Conservation (phyloP, 148 eudicot species). For the Suaeda aralocaspica region DNA sequence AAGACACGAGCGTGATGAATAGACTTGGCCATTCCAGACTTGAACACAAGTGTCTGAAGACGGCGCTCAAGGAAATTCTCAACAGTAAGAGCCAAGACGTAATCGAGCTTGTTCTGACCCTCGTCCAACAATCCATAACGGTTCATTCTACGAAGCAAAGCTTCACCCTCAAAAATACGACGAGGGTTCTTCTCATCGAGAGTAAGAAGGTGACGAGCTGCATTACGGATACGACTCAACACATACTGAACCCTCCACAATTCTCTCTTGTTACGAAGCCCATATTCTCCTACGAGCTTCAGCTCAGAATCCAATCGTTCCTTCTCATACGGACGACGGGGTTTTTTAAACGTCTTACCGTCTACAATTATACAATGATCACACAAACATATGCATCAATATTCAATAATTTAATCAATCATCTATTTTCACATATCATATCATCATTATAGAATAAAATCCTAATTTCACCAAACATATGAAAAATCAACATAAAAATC, state of each 20-base stretch:
- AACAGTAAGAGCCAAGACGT: conserved; percentile 57
- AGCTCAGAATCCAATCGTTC: conserved; percentile 62
- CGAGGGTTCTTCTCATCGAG: conserved; percentile 65
- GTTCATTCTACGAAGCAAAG: conserved; percentile 56
- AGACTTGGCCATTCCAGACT: conserved; percentile 72
- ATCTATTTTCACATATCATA: not conserved
- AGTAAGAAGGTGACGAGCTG: conserved; percentile 55
- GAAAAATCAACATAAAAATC: too few relatives aligned
- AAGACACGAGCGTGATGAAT: conserved; percentile 64
- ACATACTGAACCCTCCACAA: conserved; percentile 61
- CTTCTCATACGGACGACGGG: conserved; percentile 67
- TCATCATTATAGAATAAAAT: too few relatives aligned
- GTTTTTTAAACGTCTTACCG: conserved; percentile 67
- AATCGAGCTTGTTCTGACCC: conserved; percentile 65
- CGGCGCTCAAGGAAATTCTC: conserved; percentile 68
- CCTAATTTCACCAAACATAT: too few relatives aligned
- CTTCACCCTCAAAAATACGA: conserved; percentile 62
- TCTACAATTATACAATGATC: conserved; percentile 31
- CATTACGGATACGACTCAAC: conserved; percentile 54
- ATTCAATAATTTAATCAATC: not conserved
- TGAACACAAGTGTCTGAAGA: conserved; percentile 58
- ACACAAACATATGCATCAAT: not conserved
- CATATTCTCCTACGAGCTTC: conserved; percentile 67
- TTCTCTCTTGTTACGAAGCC: conserved; percentile 64
- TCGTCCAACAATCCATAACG: conserved; percentile 53